Conservation (phyloP, 2,329 filamentous ascomycete genomes). For the Colletotrichum spinosum region DNA sequence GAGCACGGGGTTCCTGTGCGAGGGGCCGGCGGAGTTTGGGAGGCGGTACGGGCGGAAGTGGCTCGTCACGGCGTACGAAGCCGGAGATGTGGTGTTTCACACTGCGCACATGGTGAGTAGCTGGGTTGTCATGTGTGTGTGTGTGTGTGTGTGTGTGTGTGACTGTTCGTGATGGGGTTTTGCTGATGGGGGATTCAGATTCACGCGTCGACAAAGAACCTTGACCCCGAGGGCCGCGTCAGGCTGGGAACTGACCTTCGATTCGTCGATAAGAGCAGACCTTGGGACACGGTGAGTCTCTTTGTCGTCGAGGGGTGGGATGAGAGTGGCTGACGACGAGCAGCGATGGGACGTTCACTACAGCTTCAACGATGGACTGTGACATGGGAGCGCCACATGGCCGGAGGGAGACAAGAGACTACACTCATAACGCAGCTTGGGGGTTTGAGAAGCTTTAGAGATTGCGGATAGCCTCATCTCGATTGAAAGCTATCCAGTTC, state of each 20-base stretch:
- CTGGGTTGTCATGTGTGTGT: too few relatives aligned
- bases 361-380: conserved; percentile 23
- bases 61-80: conserved; percentile 52
- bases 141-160: too few relatives aligned
- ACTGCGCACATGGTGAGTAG: conserved; percentile 46
- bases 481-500: conserved; percentile 31
- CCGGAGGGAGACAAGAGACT: neutral
- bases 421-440: neutral
- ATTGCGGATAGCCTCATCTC: conserved; percentile 7
- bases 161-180: too few relatives aligned
- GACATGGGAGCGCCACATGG: neutral
- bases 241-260: conserved; percentile 67
- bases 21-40: conserved; percentile 44
- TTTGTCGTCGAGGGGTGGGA: rapidly evolving
- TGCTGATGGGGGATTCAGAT: conserved; percentile 40
- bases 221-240: conserved; percentile 62
- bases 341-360: conserved; percentile 29
- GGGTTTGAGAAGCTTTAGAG: neutral
- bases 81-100: conserved; percentile 55
- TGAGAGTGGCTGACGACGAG: neutral
- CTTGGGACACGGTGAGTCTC: conserved; percentile 57
- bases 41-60: conserved; percentile 45
- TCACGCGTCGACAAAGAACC: conserved; percentile 67
- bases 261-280: conserved; percentile 62
- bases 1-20: conserved; percentile 62